Percentiles rank a stretch among this genome's conserved stretches.
Conservation (phyloP, 108 stramenopile species). For the Skeletonema potamos region DNA sequence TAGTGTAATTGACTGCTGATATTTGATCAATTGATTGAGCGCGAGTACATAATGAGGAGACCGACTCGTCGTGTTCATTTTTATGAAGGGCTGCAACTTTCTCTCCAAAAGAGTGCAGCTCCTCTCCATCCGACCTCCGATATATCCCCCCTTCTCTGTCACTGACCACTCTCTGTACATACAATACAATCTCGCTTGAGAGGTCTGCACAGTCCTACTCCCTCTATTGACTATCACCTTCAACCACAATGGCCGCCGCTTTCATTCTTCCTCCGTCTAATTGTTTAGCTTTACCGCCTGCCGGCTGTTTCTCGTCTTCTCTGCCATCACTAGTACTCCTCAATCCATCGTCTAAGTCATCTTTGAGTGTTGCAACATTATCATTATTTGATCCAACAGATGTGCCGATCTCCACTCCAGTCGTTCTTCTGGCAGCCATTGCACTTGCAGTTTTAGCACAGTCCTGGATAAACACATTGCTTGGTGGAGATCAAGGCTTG, state of each 20-base stretch:
- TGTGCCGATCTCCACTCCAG: background rate
- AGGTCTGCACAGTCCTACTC: too few species aligned
- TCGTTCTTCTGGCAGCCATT: conserved; percentile 43
- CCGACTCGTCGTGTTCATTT: too few species aligned
- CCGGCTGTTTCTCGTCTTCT: background rate
- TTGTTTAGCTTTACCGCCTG: background rate
- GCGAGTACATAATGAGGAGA: too few species aligned
- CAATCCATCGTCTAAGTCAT: background rate
- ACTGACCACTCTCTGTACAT: too few species aligned
- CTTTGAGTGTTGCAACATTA: background rate
- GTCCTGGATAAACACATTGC: conserved; percentile 59
- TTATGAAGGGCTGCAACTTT: too few species aligned
- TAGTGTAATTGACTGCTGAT: too few species aligned
- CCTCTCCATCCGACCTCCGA: too few species aligned
- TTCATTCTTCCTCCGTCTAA: background rate
- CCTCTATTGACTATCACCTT: too few species aligned
- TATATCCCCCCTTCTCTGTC: too few species aligned
- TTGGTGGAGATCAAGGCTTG: conserved; percentile 69
- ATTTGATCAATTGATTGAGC: too few species aligned
- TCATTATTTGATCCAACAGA: background rate
- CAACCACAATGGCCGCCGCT: background rate
- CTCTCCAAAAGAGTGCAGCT: too few species aligned
- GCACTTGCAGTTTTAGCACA: conserved; percentile 57
- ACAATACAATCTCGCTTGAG: too few species aligned
- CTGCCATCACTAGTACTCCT: background rate